A percentile compares a stretch with the other conserved stretches of the same genome.
Evolutionary conservation across 2,329 filamentous ascomycete genomes (phyloP).

Genomic region (Fusarium verrucosum): DNA sequence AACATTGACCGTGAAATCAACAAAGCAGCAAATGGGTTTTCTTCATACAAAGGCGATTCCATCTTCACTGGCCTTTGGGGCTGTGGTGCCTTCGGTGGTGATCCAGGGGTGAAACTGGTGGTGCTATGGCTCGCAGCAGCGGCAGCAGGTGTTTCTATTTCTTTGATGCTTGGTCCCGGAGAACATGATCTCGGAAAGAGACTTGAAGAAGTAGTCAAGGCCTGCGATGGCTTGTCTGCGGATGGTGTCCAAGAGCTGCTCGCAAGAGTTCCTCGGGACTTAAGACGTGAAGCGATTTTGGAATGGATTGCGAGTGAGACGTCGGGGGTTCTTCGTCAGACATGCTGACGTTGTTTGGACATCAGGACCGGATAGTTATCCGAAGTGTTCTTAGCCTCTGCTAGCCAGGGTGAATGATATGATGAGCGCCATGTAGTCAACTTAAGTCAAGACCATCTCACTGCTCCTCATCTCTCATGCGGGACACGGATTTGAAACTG

Average conservation of each 20-base stretch:
- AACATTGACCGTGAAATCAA: conserved; percentile 46
- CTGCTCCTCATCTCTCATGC: no score
- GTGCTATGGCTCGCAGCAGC: conserved; percentile 49
- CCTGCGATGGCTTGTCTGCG: conserved; percentile 5
- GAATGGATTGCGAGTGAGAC: conserved; percentile 22
- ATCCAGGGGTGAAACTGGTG: conserved; percentile 46
- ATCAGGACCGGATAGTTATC: background rate
- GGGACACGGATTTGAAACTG: no score
- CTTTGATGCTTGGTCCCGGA: conserved; percentile 27
- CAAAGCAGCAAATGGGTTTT: conserved; percentile 46
- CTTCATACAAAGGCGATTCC: conserved; percentile 23
- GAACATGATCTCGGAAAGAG: conserved; percentile 30
- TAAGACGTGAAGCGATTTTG: conserved; percentile 19
- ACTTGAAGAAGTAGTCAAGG: conserved; percentile 8
- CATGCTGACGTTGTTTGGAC: no score
- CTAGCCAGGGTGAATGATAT: no score
- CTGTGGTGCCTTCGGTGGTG: conserved; percentile 50
- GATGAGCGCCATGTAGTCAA: no score
- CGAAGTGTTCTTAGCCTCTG: background rate
- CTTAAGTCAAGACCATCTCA: no score
- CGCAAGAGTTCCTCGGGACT: conserved; percentile 3
- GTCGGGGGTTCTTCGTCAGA: background rate
- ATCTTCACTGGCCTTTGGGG: conserved; percentile 48
- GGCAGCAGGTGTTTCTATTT: conserved; percentile 31
- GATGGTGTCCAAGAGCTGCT: conserved; percentile 7